These are phyloP conservation scores for sunflower (Helianthus annuus) DNA, from an alignment of 129 eudicot genomes.

Conservation along the genomic window DNA sequence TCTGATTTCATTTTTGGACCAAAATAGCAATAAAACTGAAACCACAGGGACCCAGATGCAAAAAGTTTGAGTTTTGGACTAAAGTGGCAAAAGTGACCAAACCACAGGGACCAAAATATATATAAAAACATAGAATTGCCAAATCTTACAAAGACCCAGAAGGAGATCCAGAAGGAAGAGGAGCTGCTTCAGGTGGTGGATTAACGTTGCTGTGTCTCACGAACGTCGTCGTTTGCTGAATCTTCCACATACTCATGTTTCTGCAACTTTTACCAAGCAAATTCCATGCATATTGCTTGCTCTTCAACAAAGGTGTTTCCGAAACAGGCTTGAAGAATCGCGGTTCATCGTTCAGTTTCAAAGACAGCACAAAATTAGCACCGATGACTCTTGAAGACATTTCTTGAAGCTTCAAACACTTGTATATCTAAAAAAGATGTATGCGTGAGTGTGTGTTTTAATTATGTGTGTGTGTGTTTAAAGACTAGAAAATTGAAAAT, in stretches of 20 bases:
- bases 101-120: no score
- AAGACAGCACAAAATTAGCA: neutral
- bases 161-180: conserved; percentile 46
- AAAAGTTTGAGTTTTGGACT: no score
- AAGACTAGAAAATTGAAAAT: conserved; percentile 7
- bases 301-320: conserved; percentile 13
- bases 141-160: conserved; percentile 39
- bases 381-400: conserved; percentile 26
- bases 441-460: neutral
- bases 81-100: no score
- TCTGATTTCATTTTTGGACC: no score
- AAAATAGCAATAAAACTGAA: no score
- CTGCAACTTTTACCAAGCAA: conserved; percentile 23
- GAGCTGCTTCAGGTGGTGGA: conserved; percentile 34
- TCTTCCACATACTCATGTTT: conserved; percentile 7
- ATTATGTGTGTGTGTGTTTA: neutral
- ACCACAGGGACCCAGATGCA: no score
- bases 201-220: conserved; percentile 29
- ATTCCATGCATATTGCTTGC: conserved; percentile 26
- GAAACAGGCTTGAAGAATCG: neutral
- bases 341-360: neutral
- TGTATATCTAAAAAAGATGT: neutral
- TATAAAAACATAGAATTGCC: neutral
- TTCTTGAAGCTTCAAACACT: conserved; percentile 17
- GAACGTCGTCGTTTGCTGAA: conserved; percentile 22